Evolutionary conservation across 257 asterid species (phyloP).

Genomic region (Fraxinus quadrangulata): DNA sequence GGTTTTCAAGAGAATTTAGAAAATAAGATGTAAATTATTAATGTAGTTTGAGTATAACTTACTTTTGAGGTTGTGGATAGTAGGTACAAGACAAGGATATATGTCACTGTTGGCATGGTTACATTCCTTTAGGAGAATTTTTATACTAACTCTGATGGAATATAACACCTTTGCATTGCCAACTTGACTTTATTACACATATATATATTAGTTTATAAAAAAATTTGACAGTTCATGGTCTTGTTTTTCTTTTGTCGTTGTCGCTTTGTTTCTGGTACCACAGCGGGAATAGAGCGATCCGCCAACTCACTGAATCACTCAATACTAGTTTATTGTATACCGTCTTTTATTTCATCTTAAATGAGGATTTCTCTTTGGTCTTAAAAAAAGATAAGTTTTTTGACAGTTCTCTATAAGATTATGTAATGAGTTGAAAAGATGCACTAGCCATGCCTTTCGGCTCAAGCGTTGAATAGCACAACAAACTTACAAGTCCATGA

Average conservation of each 20-base stretch:
- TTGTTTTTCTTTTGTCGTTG: too few species aligned
- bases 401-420: too few species aligned
- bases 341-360: too few species aligned
- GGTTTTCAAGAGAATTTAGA: slow-evolving; percentile 29
- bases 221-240: too few species aligned
- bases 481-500: slow-evolving; percentile 1
- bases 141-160: slow-evolving; percentile 47
- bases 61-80: slow-evolving; percentile 40
- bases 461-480: slow-evolving; percentile 8
- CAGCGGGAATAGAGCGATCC: too few species aligned
- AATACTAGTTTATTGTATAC: too few species aligned
- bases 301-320: too few species aligned
- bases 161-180: slow-evolving; percentile 36
- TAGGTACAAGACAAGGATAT: slow-evolving; percentile 63
- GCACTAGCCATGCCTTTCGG: slow-evolving; percentile 12
- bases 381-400: too few species aligned
- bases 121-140: slow-evolving; percentile 34
- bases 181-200: slow-evolving; percentile 22
- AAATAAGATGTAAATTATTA: slow-evolving; percentile 25
- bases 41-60: slow-evolving; percentile 47
- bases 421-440: not conserved
- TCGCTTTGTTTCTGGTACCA: too few species aligned
- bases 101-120: slow-evolving; percentile 35
- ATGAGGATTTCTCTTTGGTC: too few species aligned
- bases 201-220: too few species aligned